Percentiles rank a stretch among this genome's conserved stretches.
Conservation (phyloP, 179 eudicot species). For the Silene coronaria region DNA sequence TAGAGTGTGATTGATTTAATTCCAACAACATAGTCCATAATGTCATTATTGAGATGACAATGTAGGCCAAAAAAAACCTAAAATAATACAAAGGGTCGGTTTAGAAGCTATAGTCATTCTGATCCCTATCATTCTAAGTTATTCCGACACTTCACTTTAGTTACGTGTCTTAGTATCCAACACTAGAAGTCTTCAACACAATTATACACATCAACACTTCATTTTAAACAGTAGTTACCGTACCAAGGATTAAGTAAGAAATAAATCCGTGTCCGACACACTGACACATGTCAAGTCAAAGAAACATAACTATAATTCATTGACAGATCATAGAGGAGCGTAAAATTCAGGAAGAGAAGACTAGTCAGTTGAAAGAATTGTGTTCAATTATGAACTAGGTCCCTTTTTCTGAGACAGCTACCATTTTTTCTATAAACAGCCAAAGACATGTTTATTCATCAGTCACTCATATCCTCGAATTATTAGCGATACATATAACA, state of each 20-base stretch:
- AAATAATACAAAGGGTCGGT: neutral
- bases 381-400: slow-evolving; percentile 21
- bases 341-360: slow-evolving; percentile 8
- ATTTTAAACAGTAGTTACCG: no score
- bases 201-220: no score
- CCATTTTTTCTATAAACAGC: neutral
- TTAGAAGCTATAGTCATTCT: neutral
- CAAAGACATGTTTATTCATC: no score
- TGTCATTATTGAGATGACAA: slow-evolving; percentile 14
- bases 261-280: no score
- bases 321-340: slow-evolving; percentile 19
- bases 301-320: slow-evolving; percentile 2
- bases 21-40: neutral
- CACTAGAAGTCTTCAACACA: no score
- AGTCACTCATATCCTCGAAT: no score
- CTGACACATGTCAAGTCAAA: no score
- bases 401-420: neutral
- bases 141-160: no score
- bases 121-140: neutral
- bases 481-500: no score
- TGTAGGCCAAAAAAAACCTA: slow-evolving; percentile 16
- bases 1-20: neutral
- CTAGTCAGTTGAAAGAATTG: neutral
- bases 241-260: no score
- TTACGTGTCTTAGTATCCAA: no score